These are phyloP conservation scores for Podospora australis DNA, from an alignment of 495 filamentous ascomycete species.

Conservation along the genomic window DNA sequence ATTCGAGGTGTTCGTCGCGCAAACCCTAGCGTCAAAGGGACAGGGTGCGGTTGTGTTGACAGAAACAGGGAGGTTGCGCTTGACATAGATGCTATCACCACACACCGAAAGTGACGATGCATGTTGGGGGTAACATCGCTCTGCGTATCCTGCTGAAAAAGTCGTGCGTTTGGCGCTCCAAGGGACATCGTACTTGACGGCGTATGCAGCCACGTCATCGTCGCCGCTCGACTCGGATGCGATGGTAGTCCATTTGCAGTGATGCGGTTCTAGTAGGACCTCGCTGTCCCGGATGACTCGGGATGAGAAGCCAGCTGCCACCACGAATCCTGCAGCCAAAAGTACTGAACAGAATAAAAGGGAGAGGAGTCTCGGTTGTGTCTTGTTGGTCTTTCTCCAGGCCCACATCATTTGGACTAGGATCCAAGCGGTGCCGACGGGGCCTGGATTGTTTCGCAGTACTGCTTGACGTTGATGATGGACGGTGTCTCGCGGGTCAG, in stretches of 20 bases:
- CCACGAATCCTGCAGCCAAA: too few species aligned
- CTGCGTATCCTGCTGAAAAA: too few species aligned
- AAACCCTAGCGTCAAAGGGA: conserved; percentile 13
- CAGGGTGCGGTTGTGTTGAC: conserved; percentile 13
- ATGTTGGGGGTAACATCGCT: conserved; percentile 11
- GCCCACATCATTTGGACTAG: not conserved
- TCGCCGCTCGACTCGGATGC: not conserved
- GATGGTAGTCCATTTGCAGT: not conserved
- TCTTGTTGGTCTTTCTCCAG: conserved; percentile 4
- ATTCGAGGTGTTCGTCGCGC: conserved; percentile 5
- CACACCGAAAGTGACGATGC: not conserved
- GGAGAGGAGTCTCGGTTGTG: not conserved
- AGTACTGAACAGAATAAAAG: too few species aligned
- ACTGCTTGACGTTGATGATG: conserved; percentile 18
- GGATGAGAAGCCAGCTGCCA: not conserved
- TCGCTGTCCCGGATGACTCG: conserved; percentile 1
- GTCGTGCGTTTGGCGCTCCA: too few species aligned
- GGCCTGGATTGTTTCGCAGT: conserved; percentile 13
- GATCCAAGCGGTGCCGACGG: not conserved
- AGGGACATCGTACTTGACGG: too few species aligned
- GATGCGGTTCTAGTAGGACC: not conserved
- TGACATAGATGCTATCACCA: not conserved
- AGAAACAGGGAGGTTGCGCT: not conserved
- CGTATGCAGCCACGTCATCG: conserved; percentile 3
- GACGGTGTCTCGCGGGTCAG: conserved; percentile 5